Base-by-base conservation (phyloP, 495 filamentous ascomycete genomes). In the Trichoderma parareesei region DNA sequence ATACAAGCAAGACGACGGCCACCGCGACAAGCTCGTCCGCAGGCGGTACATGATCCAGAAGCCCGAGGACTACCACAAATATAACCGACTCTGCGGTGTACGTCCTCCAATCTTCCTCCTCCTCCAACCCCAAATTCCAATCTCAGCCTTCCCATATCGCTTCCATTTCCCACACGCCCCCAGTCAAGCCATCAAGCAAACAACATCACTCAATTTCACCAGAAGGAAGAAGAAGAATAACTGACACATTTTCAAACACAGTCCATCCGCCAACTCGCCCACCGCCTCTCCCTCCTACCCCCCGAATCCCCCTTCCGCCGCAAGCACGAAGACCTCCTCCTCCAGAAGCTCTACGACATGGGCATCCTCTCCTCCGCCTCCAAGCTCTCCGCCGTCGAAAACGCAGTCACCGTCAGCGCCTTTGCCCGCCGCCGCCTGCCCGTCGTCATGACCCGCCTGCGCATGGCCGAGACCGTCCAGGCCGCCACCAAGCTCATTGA, bases 261-360 rank as follows among this genome's bases (percentile, higher is more conserved):
- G 79, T 90, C 88, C 2, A 79, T 98, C 44, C 86, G 90, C 62
- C 88, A 92, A 68, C 83, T 98, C 35, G 95, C 94, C 8, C 94
- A 98, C 76, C 86, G 87, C 41, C 86, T 96, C 53, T 82, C 91
- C 41, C 77, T 87, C 33, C 85, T 98, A 2, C 92, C 90, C 5
- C 85, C 92, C 48, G 79, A 85, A 27, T 91, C 90, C 73, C 82
- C 91, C 2, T 77, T 90, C 65, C 86, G 94, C 63, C 78, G 82
- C 67, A 90, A 92, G 74, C 85, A 94, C 69, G 93, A 97, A 74
- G 78, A 84, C 49, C 83, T 94, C 37, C 75, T 98, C 18, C 82
- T 98, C 4, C 88, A 91, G 66, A 98, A 98, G 76, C 83, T 98
- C 49, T 87, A 89, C 74, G 87, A 90, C 69, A 93, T 97, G 85